phyloP scores from a whole-genome alignment of 129 eudicot species.

The Arctium minus region DNA sequence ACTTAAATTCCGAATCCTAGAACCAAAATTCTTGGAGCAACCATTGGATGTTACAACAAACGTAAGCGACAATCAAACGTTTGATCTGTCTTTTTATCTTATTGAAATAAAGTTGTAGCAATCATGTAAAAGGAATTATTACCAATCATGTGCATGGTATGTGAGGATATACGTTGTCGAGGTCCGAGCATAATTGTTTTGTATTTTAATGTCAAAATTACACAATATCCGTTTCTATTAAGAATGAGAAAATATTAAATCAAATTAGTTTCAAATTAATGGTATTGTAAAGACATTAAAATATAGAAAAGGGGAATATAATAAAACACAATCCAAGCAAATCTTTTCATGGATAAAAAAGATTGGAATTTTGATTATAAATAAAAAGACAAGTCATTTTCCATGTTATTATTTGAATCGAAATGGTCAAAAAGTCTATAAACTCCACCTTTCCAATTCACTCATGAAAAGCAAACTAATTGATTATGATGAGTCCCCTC shows the following conservation, averaged over 20 bases:
- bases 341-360: conserved; percentile 3
- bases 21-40: neutral
- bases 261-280: neutral
- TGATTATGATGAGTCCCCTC: conserved; percentile 14
- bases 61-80: neutral
- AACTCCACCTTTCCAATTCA: conserved; percentile 11
- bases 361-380: conserved; percentile 9
- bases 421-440: conserved; percentile 33
- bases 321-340: conserved; percentile 15
- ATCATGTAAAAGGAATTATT: neutral
- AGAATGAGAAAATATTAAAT: neutral
- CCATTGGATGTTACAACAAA: neutral
- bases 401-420: conserved; percentile 8
- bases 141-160: neutral
- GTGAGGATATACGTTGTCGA: neutral
- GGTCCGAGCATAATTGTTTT: neutral
- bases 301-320: neutral
- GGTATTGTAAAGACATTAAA: neutral
- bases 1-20: neutral
- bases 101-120: neutral
- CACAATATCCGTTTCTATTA: neutral
- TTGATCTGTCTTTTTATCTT: neutral
- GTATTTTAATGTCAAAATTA: neutral
- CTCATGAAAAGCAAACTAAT: conserved; percentile 13
- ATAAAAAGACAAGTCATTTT: conserved; percentile 5